Evolutionary conservation across 768 basidiomycete species (phyloP).

Genomic region (Bullera alba): DNA sequence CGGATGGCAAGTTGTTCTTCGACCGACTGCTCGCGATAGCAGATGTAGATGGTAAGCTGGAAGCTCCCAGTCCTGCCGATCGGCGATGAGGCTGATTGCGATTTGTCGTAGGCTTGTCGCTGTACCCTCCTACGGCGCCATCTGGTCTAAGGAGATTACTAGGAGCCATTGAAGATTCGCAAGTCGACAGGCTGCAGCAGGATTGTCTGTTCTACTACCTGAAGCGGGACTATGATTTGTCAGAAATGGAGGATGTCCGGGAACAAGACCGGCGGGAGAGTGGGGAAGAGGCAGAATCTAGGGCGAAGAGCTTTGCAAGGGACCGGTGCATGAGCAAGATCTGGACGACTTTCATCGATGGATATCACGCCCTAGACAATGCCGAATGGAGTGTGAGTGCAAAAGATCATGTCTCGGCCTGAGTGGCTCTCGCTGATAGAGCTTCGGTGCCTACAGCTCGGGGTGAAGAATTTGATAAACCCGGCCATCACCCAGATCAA

Average conservation of each 20-base stretch:
- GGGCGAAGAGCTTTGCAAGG: slow-evolving; percentile 23
- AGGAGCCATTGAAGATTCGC: slow-evolving; percentile 18
- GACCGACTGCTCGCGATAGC: slow-evolving; percentile 27
- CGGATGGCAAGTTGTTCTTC: slow-evolving; percentile 24
- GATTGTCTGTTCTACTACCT: slow-evolving; percentile 41
- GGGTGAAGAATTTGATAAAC: slow-evolving; percentile 28
- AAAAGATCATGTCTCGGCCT: too few species aligned
- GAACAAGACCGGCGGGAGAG: slow-evolving; percentile 7
- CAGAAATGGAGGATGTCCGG: slow-evolving; percentile 10
- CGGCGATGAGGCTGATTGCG: not conserved
- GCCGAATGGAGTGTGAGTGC: slow-evolving; percentile 30
- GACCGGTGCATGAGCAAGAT: slow-evolving; percentile 26
- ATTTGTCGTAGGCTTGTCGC: slow-evolving; percentile 7
- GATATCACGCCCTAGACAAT: slow-evolving; percentile 38
- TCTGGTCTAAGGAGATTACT: slow-evolving; percentile 24
- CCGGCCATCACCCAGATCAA: slow-evolving; percentile 31
- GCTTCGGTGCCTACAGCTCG: too few species aligned
- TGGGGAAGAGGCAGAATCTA: not conserved
- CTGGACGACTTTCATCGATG: slow-evolving; percentile 37
- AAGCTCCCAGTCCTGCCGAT: not conserved
- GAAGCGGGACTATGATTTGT: slow-evolving; percentile 20
- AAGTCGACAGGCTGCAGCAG: slow-evolving; percentile 28
- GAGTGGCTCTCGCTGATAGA: not conserved
- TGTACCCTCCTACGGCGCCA: slow-evolving; percentile 34
- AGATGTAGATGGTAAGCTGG: slow-evolving; percentile 29